Percentiles rank a stretch among this genome's conserved stretches.
These are phyloP conservation scores for Trichoderma gamsii DNA, from an alignment of 495 filamentous ascomycete species.

Conservation along the genomic window DNA sequence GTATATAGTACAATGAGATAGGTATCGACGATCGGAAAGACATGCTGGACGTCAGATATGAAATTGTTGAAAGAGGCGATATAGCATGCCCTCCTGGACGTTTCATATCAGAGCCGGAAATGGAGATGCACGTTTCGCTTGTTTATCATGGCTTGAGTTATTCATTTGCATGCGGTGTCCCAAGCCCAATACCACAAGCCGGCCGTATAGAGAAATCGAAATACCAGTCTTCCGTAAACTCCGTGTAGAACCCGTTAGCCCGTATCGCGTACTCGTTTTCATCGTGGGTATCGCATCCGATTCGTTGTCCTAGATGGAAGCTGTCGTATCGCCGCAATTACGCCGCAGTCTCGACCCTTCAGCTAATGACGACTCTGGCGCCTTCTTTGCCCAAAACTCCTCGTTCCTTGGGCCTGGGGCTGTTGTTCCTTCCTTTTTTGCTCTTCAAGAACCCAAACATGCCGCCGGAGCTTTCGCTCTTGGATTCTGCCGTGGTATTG, in stretches of 20 bases:
- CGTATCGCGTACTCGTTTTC: constrained; percentile 8
- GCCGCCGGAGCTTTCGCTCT: constrained; percentile 52
- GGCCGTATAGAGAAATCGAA: neutral
- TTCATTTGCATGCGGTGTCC: neutral
- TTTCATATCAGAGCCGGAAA: neutral
- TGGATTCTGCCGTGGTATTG: constrained; percentile 38
- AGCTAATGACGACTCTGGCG: constrained; percentile 66
- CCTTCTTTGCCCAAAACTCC: constrained; percentile 95
- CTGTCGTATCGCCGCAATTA: neutral
- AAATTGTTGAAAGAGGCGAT: neutral
- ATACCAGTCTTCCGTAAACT: constrained; percentile 4
- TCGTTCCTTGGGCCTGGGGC: constrained; percentile 88
- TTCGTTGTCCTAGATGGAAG: neutral
- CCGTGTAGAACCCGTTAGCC: constrained; percentile 9
- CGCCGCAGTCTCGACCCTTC: neutral
- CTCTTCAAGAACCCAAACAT: constrained; percentile 85
- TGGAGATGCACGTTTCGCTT: neutral
- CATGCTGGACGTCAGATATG: neutral
- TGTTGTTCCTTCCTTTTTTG: constrained; percentile 84
- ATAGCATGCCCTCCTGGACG: neutral
- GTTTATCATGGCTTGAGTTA: neutral
- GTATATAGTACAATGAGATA: constrained; percentile 4
- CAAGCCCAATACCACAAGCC: neutral
- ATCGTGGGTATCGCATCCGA: constrained; percentile 1
- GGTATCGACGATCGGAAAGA: neutral